Conservation (phyloP, 2,329 filamentous ascomycete species). For the Phialophora macrospora region DNA sequence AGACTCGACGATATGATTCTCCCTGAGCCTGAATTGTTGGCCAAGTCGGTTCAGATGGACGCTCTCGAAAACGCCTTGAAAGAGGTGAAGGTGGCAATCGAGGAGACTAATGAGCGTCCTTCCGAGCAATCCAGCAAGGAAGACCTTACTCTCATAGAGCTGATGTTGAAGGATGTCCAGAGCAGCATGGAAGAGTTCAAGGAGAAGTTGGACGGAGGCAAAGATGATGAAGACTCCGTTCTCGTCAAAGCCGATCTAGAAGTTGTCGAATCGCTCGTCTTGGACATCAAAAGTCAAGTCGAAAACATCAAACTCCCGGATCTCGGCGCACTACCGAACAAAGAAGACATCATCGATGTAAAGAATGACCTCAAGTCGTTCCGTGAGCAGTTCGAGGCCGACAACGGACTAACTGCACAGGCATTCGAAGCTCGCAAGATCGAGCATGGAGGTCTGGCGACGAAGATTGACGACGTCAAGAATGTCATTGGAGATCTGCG, state of each 20-base stretch:
- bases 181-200: constrained; percentile 74
- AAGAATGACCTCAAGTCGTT: constrained; percentile 73
- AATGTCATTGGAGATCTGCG: constrained; percentile 77
- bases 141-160: constrained; percentile 76
- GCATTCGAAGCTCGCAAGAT: constrained; percentile 82
- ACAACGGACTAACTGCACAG: constrained; percentile 75
- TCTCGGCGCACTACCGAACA: constrained; percentile 71
- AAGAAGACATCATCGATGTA: constrained; percentile 74
- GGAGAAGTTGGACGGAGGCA: constrained; percentile 46
- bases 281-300: constrained; percentile 81
- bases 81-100: constrained; percentile 75
- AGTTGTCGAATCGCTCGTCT: constrained; percentile 76
- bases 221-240: constrained; percentile 55
- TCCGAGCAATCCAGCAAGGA: constrained; percentile 73
- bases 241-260: constrained; percentile 83
- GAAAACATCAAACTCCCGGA: constrained; percentile 75
- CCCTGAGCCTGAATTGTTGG: constrained; percentile 69
- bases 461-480: constrained; percentile 80
- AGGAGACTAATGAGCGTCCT: constrained; percentile 68
- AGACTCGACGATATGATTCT: constrained; percentile 78
- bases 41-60: constrained; percentile 66
- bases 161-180: constrained; percentile 78
- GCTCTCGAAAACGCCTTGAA: constrained; percentile 70
- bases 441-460: constrained; percentile 77
- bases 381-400: constrained; percentile 68